Conservation (phyloP, 2,329 filamentous ascomycete species). For the Botryotinia narcissicola region DNA sequence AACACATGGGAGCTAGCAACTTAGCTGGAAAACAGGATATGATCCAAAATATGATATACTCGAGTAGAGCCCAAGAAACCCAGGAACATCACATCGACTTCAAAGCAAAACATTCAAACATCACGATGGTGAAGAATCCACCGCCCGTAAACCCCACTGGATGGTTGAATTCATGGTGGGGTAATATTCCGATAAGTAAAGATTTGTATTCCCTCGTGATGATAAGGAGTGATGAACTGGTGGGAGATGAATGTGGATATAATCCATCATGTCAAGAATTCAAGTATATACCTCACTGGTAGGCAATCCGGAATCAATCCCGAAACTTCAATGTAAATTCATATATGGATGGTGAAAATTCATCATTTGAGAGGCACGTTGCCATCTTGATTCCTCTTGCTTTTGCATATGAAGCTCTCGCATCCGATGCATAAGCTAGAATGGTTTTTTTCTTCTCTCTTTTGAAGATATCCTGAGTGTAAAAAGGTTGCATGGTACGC, state of each 20-base stretch:
- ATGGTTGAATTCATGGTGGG: background rate
- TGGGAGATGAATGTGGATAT: constrained; percentile 3
- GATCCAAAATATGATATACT: background rate
- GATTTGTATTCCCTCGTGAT: constrained; percentile 1
- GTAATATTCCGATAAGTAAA: background rate
- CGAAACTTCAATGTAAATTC: background rate
- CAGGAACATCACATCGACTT: background rate
- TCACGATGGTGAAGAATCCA: background rate
- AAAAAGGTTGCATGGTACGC: background rate
- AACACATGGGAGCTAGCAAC: background rate
- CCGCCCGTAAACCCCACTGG: background rate
- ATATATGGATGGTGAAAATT: background rate
- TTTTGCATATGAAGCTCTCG: background rate
- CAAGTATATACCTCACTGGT: background rate
- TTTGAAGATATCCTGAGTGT: background rate
- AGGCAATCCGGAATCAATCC: background rate
- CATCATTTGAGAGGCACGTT: background rate
- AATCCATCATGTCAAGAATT: background rate
- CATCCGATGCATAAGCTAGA: background rate
- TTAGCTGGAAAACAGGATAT: background rate
- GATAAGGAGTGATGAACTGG: constrained; percentile 9
- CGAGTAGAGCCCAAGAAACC: background rate
- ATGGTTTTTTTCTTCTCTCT: background rate
- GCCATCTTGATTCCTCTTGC: background rate
- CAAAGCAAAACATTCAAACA: background rate